phyloP scores from a whole-genome alignment of 2,329 filamentous ascomycete genomes.

The Colletotrichum musae region DNA sequence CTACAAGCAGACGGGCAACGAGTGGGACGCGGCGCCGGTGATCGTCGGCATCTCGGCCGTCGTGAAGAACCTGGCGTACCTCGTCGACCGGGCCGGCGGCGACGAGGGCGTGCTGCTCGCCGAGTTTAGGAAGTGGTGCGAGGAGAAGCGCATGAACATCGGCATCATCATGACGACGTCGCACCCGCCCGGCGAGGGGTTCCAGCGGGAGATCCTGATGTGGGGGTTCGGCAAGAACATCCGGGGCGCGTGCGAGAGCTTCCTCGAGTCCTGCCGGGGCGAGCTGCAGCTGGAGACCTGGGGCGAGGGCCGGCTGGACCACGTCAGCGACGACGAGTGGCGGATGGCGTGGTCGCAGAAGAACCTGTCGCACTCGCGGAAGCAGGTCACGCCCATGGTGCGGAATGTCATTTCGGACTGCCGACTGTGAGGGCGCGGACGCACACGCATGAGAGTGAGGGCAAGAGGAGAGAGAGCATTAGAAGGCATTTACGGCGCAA shows the following conservation, averaged over 20 bases:
- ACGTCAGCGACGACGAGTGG: conserved; percentile 56
- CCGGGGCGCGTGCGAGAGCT: conserved; percentile 65
- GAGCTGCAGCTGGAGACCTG: conserved; percentile 71
- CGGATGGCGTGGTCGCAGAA: conserved; percentile 78
- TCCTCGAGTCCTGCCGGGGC: conserved; percentile 61
- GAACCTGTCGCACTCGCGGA: conserved; percentile 72
- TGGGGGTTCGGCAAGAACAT: conserved; percentile 71
- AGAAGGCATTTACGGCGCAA: fast-evolving
- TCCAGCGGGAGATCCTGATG: conserved; percentile 77
- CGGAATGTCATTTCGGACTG: conserved; percentile 65
- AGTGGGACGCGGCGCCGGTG: conserved; percentile 50
- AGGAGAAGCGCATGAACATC: conserved; percentile 73
- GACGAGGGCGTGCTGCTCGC: conserved; percentile 59
- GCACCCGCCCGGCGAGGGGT: conserved; percentile 62
- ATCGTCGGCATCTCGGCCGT: conserved; percentile 76
- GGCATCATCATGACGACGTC: conserved; percentile 80
- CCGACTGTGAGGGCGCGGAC: conserved; percentile 1
- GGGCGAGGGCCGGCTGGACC: conserved; percentile 63
- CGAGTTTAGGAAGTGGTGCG: conserved; percentile 66
- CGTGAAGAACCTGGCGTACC: conserved; percentile 73
- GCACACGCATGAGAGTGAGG: neutral
- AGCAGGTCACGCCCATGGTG: conserved; percentile 78
- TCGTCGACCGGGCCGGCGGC: conserved; percentile 67
- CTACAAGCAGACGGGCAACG: conserved; percentile 84
- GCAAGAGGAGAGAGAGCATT: neutral